Percentiles rank a stretch among this genome's conserved stretches.
Conservation (phyloP, 1,139 yeast genomes). For the Suhomyces maxii region DNA sequence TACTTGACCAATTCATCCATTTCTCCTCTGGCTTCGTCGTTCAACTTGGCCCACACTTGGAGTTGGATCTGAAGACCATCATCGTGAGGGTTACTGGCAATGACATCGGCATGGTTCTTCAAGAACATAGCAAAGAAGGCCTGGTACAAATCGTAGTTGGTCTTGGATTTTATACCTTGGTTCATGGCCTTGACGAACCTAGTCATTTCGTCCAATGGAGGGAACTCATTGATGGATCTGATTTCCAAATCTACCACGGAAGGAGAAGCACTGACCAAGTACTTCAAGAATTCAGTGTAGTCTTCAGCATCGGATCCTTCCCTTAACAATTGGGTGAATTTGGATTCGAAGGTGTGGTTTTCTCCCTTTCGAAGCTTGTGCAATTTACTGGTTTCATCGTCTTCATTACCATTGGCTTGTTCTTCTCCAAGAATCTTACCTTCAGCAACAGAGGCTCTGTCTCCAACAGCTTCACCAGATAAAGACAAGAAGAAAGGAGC, state of each 20-base stretch:
- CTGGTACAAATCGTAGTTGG: constrained; percentile 68
- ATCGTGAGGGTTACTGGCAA: constrained; percentile 49
- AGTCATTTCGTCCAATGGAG: constrained; percentile 64
- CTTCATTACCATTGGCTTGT: constrained; percentile 14
- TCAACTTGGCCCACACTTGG: constrained; percentile 49
- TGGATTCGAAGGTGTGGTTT: constrained; percentile 59
- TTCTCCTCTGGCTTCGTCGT: constrained; percentile 42
- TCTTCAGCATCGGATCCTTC: constrained; percentile 43
- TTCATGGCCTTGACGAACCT: constrained; percentile 66
- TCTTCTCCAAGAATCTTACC: constrained; percentile 24
- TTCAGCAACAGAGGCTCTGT: constrained; percentile 65
- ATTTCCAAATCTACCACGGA: constrained; percentile 82
- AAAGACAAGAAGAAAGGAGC: constrained; percentile 80
- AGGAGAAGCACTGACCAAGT: constrained; percentile 68
- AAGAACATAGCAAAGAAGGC: constrained; percentile 78
- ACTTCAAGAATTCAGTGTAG: constrained; percentile 51
- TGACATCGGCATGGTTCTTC: constrained; percentile 79
- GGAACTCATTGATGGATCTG: constrained; percentile 67
- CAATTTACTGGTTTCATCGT: constrained; percentile 26
- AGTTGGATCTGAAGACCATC: constrained; percentile 44
- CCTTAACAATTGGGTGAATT: constrained; percentile 68
- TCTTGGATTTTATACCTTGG: constrained; percentile 56
- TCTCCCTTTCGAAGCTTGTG: constrained; percentile 26
- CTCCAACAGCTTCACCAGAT: constrained; percentile 66
- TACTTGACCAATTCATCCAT: constrained; percentile 75